phyloP scores from a whole-genome alignment of 2,329 filamentous ascomycete species.

The Claviceps arundinis region DNA sequence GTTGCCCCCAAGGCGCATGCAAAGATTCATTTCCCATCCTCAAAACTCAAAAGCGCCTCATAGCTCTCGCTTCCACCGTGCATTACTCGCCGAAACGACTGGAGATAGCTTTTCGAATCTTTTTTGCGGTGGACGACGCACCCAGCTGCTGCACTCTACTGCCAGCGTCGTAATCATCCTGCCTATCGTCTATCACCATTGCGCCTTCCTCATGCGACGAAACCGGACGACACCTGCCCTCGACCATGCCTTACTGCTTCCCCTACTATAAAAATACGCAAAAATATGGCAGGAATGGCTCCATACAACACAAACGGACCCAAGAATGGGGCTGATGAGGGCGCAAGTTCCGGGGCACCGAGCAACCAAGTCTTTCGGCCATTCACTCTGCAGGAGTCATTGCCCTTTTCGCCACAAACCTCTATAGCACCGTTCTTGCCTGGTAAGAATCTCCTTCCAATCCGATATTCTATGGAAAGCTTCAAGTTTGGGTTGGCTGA shows the following conservation, averaged over 20 bases:
- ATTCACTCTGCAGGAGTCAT: slow-evolving; percentile 57
- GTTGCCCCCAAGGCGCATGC: neutral
- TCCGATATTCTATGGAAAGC: neutral
- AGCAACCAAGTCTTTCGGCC: slow-evolving; percentile 25
- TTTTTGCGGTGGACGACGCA: neutral
- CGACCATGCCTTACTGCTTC: slow-evolving; percentile 18
- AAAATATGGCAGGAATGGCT: slow-evolving; percentile 20
- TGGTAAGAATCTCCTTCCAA: slow-evolving; percentile 32
- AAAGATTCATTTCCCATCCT: neutral
- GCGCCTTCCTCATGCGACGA: slow-evolving; percentile 14
- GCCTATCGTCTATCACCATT: slow-evolving; percentile 2
- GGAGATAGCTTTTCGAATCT: neutral
- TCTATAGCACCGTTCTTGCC: slow-evolving; percentile 68
- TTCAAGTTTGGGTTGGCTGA: neutral
- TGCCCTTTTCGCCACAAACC: slow-evolving; percentile 72
- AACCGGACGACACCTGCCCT: slow-evolving; percentile 14
- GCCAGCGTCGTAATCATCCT: slow-evolving; percentile 1
- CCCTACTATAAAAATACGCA: slow-evolving; percentile 15
- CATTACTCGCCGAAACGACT: neutral
- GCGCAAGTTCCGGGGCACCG: slow-evolving; percentile 11
- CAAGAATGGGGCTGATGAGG: slow-evolving; percentile 21
- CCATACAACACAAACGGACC: slow-evolving; percentile 17
- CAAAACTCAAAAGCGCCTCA: neutral
- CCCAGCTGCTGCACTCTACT: neutral
- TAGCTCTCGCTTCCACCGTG: neutral